Base-by-base conservation (phyloP, 75 land plant species). In the Pinus albicaulis region DNA sequence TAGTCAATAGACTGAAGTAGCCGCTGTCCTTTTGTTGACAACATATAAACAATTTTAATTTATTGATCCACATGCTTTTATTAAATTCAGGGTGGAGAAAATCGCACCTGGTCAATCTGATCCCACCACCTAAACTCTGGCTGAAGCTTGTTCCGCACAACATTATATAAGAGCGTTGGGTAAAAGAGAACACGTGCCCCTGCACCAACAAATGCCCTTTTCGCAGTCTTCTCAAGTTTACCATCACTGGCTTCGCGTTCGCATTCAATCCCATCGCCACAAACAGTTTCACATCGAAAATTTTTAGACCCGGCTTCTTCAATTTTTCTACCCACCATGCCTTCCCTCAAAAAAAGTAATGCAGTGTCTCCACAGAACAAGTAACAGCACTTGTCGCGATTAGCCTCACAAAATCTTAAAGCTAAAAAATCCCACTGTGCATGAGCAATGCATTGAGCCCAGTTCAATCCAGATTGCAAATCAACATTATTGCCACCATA, bases 111-210 rank as follows among this genome's bases (percentile, higher is more conserved):
- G 72, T 83, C 89, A 57, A 89, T 81, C 60, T 83, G 78, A 84
- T 89, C 90, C 90, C 90, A 89, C 90, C 90, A 89, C 28, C 83
- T 77, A 74, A 89, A 89, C 86, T 89, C 90, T 10, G 90, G 58
- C 72, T 86, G 80, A 23, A 89, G 77, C 78, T 87, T 89, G 77
- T 87, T 89, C 12, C 90, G 79, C 57, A 89, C 82, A 70, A 89
- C 83, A 59, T 89, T 89, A 73, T 89, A 89, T 34, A 89, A 68
- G 20, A 89, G 81, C 28, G 90, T 89, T 31, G 90, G 90, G 59
- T 89, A 89, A 72, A 89, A 89, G 11, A 89, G 85, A 22, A 78
- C 76, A 62, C 90, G 78, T 15, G 90, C 90, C 14, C 90, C 90
- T 38, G 89, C 89, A 41, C 90, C 90, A 56, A 89, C 89, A 20